A percentile compares a stretch with the other conserved stretches of the same genome.
Conservation (phyloP, 2,329 filamentous ascomycete genomes). For the Epichloe sp. region DNA sequence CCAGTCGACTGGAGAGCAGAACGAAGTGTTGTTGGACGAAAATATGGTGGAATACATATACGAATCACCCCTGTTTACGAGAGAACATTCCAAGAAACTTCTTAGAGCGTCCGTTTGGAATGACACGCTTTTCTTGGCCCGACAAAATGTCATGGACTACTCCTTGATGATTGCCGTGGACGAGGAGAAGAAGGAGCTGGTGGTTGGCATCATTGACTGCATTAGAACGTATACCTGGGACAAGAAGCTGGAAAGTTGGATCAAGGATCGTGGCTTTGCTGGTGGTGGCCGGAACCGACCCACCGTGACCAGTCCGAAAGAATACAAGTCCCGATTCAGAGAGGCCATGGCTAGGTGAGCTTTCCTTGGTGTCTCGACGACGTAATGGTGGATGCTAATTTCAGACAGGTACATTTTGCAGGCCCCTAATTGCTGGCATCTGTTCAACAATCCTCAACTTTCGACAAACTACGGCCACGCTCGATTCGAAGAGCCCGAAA, state of each 20-base stretch:
- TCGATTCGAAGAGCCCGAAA: constrained; percentile 26
- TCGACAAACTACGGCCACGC: constrained; percentile 24
- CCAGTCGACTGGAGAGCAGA: constrained; percentile 85
- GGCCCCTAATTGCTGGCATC: constrained; percentile 64
- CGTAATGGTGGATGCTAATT: background rate
- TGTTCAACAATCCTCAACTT: constrained; percentile 39
- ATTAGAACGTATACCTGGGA: constrained; percentile 99
- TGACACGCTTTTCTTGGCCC: constrained; percentile 85
- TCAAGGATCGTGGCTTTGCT: constrained; percentile 86
- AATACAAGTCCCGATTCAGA: constrained; percentile 91
- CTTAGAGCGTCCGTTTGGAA: constrained; percentile 90
- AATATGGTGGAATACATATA: constrained; percentile 99
- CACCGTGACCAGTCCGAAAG: constrained; percentile 92
- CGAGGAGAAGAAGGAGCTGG: constrained; percentile 75
- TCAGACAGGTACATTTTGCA: constrained; percentile 52
- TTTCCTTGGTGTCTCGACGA: background rate
- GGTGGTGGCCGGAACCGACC: constrained; percentile 68
- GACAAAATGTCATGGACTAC: constrained; percentile 99
- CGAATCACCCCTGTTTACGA: constrained; percentile 85
- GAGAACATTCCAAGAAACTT: constrained; percentile 92
- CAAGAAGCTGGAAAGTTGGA: constrained; percentile 99
- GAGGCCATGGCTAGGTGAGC: constrained; percentile 87
- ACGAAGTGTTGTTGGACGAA: constrained; percentile 92
- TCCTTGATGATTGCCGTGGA: constrained; percentile 97
- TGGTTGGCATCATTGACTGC: constrained; percentile 96